These are phyloP conservation scores for Sutorius australiensis DNA, from an alignment of 768 basidiomycete genomes.

Conservation along the genomic window DNA sequence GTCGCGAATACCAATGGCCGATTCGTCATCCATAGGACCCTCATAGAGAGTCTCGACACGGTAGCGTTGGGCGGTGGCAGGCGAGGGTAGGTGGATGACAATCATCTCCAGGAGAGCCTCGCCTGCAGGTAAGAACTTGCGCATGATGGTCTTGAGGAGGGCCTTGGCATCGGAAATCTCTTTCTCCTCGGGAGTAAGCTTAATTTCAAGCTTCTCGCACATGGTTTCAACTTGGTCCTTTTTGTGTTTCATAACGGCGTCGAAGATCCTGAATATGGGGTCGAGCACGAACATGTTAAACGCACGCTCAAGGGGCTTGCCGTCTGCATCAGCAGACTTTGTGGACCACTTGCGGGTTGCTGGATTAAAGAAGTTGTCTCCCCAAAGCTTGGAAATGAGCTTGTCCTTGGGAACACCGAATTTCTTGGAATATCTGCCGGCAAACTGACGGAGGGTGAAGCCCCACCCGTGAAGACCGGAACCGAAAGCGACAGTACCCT, in stretches of 20 bases:
- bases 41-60: constrained; percentile 99
- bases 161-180: constrained; percentile 87
- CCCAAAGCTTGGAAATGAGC: constrained; percentile 98
- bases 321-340: constrained; percentile 67
- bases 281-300: constrained; percentile 99
- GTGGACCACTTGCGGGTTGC: constrained; percentile 95
- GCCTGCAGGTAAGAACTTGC: constrained; percentile 98
- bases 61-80: constrained; percentile 94
- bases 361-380: constrained; percentile 99
- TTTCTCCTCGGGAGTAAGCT: constrained; percentile 81
- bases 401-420: constrained; percentile 99
- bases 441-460: constrained; percentile 98
- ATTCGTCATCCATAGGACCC: constrained; percentile 99
- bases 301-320: constrained; percentile 93
- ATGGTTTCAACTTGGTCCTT: constrained; percentile 81
- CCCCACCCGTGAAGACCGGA: constrained; percentile 99
- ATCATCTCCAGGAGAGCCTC: constrained; percentile 99
- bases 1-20: constrained; percentile 96
- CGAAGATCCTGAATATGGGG: constrained; percentile 98
- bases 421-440: constrained; percentile 91
- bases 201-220: constrained; percentile 95
- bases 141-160: constrained; percentile 97
- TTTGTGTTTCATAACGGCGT: constrained; percentile 99
- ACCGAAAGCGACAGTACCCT: constrained; percentile 97
- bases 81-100: constrained; percentile 98